Percentiles rank a stretch among this genome's conserved stretches.
Evolutionary conservation across 1,139 yeast genomes (phyloP).

Genomic region (Candida glucosophila): DNA sequence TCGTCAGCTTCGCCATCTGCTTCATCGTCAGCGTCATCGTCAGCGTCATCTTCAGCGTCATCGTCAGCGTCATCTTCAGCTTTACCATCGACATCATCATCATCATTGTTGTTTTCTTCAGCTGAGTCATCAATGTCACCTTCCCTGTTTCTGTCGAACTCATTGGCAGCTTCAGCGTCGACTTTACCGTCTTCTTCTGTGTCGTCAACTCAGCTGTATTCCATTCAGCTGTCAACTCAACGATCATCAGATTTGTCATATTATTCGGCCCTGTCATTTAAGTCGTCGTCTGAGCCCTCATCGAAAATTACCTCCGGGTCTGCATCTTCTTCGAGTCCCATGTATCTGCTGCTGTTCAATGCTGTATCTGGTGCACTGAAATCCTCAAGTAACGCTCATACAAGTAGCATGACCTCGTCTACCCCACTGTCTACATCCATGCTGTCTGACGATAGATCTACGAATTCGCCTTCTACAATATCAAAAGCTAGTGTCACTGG

Average conservation of each 20-base stretch:
- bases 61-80: conserved; percentile 4
- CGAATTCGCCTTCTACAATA: too few species aligned
- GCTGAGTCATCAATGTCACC: conserved; percentile 3
- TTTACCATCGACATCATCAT: conserved; percentile 5
- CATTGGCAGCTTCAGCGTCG: conserved; percentile 3
- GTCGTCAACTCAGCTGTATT: conserved; percentile 2
- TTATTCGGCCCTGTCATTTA: neutral
- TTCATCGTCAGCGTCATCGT: conserved; percentile 4
- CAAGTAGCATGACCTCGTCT: conserved; percentile 3
- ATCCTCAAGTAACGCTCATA: conserved; percentile 3
- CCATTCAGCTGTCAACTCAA: conserved; percentile 3
- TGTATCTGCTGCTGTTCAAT: conserved; percentile 4
- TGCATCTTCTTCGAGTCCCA: conserved; percentile 3
- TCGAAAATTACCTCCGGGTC: neutral
- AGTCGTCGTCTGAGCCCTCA: conserved; percentile 1
- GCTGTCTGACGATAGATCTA: too few species aligned
- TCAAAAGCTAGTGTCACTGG: conserved; percentile 1
- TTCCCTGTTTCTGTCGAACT: conserved; percentile 2
- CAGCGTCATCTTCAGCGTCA: conserved; percentile 3
- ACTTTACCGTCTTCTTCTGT: conserved; percentile 4
- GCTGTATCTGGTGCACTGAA: conserved; percentile 1
- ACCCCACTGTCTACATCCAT: too few species aligned
- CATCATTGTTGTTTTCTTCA: conserved; percentile 4
- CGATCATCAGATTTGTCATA: conserved; percentile 2
- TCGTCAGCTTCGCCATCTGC: conserved; percentile 2